Base-by-base conservation (phyloP, 495 filamentous ascomycete genomes). In the Aspergillus ellipticus region DNA sequence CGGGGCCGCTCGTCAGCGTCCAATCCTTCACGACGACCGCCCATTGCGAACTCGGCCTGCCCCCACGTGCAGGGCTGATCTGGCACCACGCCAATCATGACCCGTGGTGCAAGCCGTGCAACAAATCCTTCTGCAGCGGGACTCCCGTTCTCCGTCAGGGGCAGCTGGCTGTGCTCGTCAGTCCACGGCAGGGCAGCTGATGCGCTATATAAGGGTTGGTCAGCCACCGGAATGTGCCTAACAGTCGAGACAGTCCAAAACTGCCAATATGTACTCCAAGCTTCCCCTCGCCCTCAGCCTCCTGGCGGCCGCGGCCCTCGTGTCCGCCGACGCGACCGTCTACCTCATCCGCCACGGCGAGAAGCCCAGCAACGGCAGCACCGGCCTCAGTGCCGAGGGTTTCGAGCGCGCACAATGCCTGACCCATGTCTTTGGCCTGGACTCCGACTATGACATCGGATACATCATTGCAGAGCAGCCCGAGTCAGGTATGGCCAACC, bases 271-370 rank as follows among this genome's bases (percentile, higher is more conserved):
- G 42, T 42, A 47, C 17, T 17, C 46, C 29, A 63, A 49, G 21
- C 17, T 55, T 7, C 6, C 65, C 7, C 6, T 60, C 2, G 19
- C 54, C 3, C 53, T 65, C 13, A 49, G 50, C 21, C 26, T 72
- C 16, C 49, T 75, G 28, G 58, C 66, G 1, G 43, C 62, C 9
- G 59, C 64, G 4, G 55, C 54, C 8, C 17, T 69, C 1, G 54
- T 56, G 33, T 45, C 53, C 4, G 66, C 64, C 8, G 52, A 58
- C 3, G 67, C 75, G 13, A 79, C 67, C 0, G 70, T 84, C 26
- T 84, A 83, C 58, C 59, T 84, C 5, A 84, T 84, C 64, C 78
- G 81, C 7, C 81, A 84, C 58, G 81, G 80, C 57, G 81, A 84
- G 61, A 84, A 84, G 66, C 81, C 79, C 19, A 58, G 55, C 24